Evolutionary conservation across 257 asterid genomes (phyloP).

Genomic region (Rehmannia glutinosa): DNA sequence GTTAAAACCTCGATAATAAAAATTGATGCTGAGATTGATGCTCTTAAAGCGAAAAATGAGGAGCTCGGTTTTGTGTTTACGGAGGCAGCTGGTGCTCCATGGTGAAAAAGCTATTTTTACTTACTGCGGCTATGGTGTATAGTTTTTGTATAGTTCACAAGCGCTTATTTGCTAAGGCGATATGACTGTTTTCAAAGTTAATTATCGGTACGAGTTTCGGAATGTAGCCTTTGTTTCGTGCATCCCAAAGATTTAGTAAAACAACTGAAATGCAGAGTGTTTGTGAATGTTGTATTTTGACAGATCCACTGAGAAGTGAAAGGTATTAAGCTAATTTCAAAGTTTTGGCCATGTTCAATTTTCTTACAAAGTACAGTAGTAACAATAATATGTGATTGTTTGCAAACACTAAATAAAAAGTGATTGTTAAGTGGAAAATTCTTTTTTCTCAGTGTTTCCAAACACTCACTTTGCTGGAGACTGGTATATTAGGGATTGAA

Average conservation of each 20-base stretch:
- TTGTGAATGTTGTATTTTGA: neutral
- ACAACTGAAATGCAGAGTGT: too few relatives aligned
- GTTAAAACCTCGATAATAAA: conserved; percentile 11
- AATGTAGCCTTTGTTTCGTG: neutral
- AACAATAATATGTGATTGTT: too few relatives aligned
- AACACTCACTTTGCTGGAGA: too few relatives aligned
- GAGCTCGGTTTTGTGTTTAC: conserved; percentile 14
- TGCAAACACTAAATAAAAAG: too few relatives aligned
- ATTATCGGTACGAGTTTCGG: too few relatives aligned
- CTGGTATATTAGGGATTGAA: too few relatives aligned
- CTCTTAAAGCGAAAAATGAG: conserved; percentile 23
- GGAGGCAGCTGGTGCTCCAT: conserved; percentile 42
- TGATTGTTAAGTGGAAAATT: too few relatives aligned
- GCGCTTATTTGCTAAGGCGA: too few relatives aligned
- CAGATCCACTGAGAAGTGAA: neutral
- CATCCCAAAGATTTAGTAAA: neutral
- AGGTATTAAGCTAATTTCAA: too few relatives aligned
- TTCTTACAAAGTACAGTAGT: neutral
- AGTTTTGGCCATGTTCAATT: neutral
- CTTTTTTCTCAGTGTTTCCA: too few relatives aligned
- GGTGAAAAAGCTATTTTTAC: conserved; percentile 30
- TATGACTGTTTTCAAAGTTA: too few relatives aligned
- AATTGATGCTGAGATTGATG: conserved; percentile 37
- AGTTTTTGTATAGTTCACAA: neutral
- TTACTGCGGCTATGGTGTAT: neutral